Base-by-base conservation (phyloP, 2,329 filamentous ascomycete species). In the Dactylellina parvicollis region DNA sequence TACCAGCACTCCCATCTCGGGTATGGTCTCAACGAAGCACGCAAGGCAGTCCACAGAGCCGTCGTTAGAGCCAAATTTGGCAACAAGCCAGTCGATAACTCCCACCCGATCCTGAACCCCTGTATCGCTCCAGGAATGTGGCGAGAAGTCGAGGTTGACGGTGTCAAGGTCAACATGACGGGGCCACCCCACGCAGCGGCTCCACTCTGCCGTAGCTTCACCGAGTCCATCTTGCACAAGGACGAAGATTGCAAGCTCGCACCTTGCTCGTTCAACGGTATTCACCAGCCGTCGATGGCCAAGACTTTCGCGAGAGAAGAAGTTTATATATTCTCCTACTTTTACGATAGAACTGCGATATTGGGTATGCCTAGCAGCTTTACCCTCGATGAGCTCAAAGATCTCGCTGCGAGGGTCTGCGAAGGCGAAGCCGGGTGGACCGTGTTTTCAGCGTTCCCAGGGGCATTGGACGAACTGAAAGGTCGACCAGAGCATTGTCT, bases 341-440 rank as follows among this genome's bases (percentile, higher is more conserved):
- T 99, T 83, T 97, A 90, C 83, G 95, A 99, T 84, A 93, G 96
- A 78, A 96, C 91, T 22, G 87, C 91, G 80, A 92, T 92, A 3
- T 87, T 99, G 9, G 96, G 96, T 76, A 98, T 99, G 92, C 95
- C 96, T n/a, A 92, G 96, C 77, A 93, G 91, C 4, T 99, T 98
- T 82, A 97, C 93, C 0, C 84, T 99, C 32, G 87, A 89, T 54
- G 95, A 99, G 83, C 86, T 99, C 79, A 90, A 93, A 79, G 91
- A 96, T 74, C 86, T 98, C 16, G 88, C 95, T 0, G 85, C 88
- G 76, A 90, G 89, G 40, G 96, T 99, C 9, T 99, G 95, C 81
- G 65, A 76, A 42, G 67, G 69, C 22, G 87, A 90, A 80, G 79
- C 84, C 16, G 84, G 85, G 32, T 99, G 95, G 95, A 89, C 89